Conservation (phyloP, 139 green algal genomes). For the Zygnema circumcarinatum region DNA sequence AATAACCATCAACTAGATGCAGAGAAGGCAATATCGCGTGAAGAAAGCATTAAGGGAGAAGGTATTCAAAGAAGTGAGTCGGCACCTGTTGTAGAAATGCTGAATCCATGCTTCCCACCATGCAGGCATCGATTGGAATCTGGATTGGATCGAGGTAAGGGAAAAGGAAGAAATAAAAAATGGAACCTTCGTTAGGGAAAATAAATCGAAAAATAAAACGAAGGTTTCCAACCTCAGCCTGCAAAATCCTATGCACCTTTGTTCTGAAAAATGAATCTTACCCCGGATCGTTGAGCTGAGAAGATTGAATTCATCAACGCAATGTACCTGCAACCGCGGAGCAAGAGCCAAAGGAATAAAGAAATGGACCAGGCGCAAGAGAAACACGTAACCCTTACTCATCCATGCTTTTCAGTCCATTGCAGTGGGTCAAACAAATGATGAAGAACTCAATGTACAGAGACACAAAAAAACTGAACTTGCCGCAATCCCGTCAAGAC, state of each 20-base stretch:
- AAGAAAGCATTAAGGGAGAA: too few species aligned
- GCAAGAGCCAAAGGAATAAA: too few species aligned
- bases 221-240: too few species aligned
- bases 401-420: not conserved
- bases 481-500: too few species aligned
- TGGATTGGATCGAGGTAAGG: slow-evolving; percentile 13
- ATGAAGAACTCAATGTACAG: not conserved
- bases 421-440: not conserved
- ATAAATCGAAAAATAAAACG: too few species aligned
- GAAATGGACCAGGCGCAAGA: too few species aligned
- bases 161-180: slow-evolving; percentile 34
- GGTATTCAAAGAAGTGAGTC: too few species aligned
- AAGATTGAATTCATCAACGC: slow-evolving; percentile 82
- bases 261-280: too few species aligned
- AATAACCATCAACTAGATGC: too few species aligned
- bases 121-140: slow-evolving; percentile 73
- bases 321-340: slow-evolving; percentile 72
- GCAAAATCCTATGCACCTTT: too few species aligned
- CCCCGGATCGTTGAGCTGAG: slow-evolving; percentile 68
- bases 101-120: slow-evolving; percentile 71
- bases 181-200: not conserved
- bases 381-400: slow-evolving; percentile 29
- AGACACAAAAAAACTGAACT: not conserved
- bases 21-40: too few species aligned
- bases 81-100: slow-evolving; percentile 76